Conservation (phyloP, 257 asterid species). For the Solanum corneliomulleri region DNA sequence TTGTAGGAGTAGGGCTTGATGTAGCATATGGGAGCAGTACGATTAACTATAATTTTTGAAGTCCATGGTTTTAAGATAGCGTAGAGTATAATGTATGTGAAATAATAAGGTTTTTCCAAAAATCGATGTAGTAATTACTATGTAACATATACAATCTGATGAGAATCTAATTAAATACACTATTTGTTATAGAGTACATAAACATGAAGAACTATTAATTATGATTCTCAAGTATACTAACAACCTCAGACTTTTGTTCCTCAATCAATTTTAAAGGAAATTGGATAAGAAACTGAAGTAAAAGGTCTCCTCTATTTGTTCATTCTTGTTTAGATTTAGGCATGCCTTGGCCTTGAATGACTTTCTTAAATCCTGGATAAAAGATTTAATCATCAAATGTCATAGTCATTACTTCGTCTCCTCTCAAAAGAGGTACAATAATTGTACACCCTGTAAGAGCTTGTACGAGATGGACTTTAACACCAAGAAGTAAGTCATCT, state of each 20-base stretch:
- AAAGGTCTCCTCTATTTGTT: constrained; percentile 51
- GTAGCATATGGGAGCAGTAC: no score
- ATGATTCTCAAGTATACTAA: constrained; percentile 36
- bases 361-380: constrained; percentile 66
- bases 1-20: no score
- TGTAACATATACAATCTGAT: no score
- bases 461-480: constrained; percentile 70
- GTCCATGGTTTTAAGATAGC: no score
- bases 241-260: constrained; percentile 43
- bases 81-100: no score
- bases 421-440: constrained; percentile 64
- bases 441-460: constrained; percentile 75
- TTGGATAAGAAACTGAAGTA: constrained; percentile 62
- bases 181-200: neutral
- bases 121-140: no score
- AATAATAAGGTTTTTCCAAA: no score
- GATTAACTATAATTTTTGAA: no score
- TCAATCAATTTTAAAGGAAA: constrained; percentile 51
- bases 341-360: constrained; percentile 77
- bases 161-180: no score
- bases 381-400: constrained; percentile 50
- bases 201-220: neutral
- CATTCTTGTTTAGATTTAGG: constrained; percentile 37
- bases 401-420: constrained; percentile 34
- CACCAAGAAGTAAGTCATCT: constrained; percentile 70